Base-by-base conservation (phyloP, 2,329 filamentous ascomycete species). In the Trichoderma koningiopsis region DNA sequence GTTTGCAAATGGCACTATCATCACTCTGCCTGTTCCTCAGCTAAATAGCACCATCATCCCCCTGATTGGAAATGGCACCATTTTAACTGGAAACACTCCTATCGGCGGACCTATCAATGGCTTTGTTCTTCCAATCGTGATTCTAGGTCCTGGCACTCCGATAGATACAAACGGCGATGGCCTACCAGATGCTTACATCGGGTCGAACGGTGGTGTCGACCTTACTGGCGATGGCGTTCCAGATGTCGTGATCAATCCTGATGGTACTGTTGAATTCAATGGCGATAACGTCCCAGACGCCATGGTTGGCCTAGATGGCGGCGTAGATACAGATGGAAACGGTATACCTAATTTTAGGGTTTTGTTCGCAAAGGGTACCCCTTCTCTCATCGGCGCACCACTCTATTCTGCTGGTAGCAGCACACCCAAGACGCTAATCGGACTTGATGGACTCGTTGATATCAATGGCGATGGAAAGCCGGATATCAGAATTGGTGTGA, bases 231-330 rank as follows among this genome's bases (percentile, higher is more conserved):
- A 63, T 31, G 47, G 29, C 1, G 24, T 35, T 11, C 55, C 64
- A 6, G 62, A 68, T n/a, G 3, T 63, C 5, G 22, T 29, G 10
- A n/a, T 68, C 7, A 19, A 19, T 11, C 14, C 6, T 8, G 49
- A 56, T 14, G 66, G 66, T n/a, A 40, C 33, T 35, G 61, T 64
- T 6, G 62, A 64, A 52, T 14, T 63, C 7, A 31, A 70, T 43
- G 68, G 62, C 6, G 58, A 68, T 22, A 35, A 35, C 2, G n/a
- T 31, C 5, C 47, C 58, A 3, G 66, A 68, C 19, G 22, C 47
- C 5, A 40, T 43, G 27, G 37, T 63, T 14, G 33, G 24, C 19
- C 66, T 58, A 3, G 5, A 43, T 7, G 59, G 61, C 4, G 55
- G 58, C 27, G 33, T 63, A 5, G 66, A 68, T 14, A 61, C 16